phyloP scores from a whole-genome alignment of 2,329 filamentous ascomycete genomes.

The Trichoderma oligosporum region DNA sequence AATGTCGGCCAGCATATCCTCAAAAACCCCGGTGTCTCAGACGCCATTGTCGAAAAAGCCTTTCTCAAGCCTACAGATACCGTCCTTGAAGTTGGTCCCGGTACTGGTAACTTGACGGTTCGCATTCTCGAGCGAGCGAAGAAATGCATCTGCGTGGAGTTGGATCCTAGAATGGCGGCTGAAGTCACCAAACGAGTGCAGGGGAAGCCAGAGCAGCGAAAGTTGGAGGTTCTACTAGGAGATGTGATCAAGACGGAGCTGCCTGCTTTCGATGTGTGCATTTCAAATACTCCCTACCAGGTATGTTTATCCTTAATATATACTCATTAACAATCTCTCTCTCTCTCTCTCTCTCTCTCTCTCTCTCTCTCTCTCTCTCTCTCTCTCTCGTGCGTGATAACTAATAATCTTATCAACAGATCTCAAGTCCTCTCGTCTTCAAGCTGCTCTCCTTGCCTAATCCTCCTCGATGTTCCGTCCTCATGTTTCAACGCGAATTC shows the following conservation, averaged over 20 bases:
- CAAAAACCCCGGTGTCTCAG: conserved; percentile 83
- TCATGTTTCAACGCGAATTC: conserved; percentile 97
- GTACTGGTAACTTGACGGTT: conserved; percentile 84
- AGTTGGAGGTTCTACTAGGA: conserved; percentile 82
- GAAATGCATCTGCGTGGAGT: conserved; percentile 77
- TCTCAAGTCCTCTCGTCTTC: conserved; percentile 89
- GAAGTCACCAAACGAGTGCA: conserved; percentile 93
- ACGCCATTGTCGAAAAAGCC: conserved; percentile 69
- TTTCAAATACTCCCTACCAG: conserved; percentile 64
- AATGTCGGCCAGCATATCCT: conserved; percentile 84
- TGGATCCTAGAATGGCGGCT: conserved; percentile 94
- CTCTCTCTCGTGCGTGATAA: too few species aligned
- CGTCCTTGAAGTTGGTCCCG: conserved; percentile 89
- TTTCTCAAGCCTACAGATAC: conserved; percentile 84
- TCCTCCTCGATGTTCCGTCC: conserved; percentile 76
- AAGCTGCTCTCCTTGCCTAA: conserved; percentile 78
- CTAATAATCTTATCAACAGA: conserved; percentile 44
- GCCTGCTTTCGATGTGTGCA: conserved; percentile 75
- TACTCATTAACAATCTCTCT: too few species aligned
- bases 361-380: too few species aligned
- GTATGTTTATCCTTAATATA: conserved; percentile 39
- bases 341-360: too few species aligned
- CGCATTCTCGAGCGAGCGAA: conserved; percentile 85
- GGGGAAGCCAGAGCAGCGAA: conserved; percentile 77
- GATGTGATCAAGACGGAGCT: conserved; percentile 83